A percentile compares a stretch with the other conserved stretches of the same genome.
These are phyloP conservation scores for Pestalotiopsis sp. DNA, from an alignment of 2,329 filamentous ascomycete species.

Conservation along the genomic window DNA sequence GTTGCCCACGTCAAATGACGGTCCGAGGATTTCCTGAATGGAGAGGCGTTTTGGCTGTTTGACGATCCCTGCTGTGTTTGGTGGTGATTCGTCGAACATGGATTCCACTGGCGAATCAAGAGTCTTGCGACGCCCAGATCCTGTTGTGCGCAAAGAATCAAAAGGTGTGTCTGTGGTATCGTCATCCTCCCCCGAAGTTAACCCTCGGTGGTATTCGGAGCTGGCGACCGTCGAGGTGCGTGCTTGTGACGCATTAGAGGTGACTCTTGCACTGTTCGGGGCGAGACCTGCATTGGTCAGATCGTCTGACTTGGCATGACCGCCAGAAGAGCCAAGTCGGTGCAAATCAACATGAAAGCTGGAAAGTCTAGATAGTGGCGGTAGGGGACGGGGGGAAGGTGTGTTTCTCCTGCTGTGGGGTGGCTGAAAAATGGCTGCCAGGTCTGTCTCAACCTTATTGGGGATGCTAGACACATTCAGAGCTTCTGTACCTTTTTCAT, in stretches of 20 bases:
- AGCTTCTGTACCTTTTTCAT: slow-evolving; percentile 27
- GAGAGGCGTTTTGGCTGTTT: slow-evolving; percentile 58
- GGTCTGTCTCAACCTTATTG: slow-evolving; percentile 33
- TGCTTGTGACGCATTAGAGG: slow-evolving; percentile 31
- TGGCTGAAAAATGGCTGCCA: slow-evolving; percentile 31
- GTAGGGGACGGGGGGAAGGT: slow-evolving; percentile 53
- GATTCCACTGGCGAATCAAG: slow-evolving; percentile 75
- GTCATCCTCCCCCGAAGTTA: slow-evolving; percentile 73
- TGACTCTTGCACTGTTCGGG: slow-evolving; percentile 24
- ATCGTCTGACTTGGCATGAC: slow-evolving; percentile 33
- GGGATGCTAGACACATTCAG: slow-evolving; percentile 28
- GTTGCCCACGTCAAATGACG: slow-evolving; percentile 56
- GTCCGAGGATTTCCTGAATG: slow-evolving; percentile 61
- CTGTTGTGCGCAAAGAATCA: slow-evolving; percentile 75
- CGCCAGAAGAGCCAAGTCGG: slow-evolving; percentile 45
- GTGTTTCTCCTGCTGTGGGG: slow-evolving; percentile 45
- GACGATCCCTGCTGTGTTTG: slow-evolving; percentile 55
- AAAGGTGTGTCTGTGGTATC: slow-evolving; percentile 80
- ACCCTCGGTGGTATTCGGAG: slow-evolving; percentile 71
- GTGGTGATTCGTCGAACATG: slow-evolving; percentile 80
- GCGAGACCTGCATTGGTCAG: slow-evolving; percentile 14
- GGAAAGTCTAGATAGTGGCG: slow-evolving; percentile 55
- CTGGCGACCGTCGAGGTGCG: slow-evolving; percentile 65
- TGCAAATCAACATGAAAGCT: slow-evolving; percentile 58
- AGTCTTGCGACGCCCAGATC: slow-evolving; percentile 67